Base-by-base conservation (phyloP, 345 rosid genomes). In the Salix exigua region DNA sequence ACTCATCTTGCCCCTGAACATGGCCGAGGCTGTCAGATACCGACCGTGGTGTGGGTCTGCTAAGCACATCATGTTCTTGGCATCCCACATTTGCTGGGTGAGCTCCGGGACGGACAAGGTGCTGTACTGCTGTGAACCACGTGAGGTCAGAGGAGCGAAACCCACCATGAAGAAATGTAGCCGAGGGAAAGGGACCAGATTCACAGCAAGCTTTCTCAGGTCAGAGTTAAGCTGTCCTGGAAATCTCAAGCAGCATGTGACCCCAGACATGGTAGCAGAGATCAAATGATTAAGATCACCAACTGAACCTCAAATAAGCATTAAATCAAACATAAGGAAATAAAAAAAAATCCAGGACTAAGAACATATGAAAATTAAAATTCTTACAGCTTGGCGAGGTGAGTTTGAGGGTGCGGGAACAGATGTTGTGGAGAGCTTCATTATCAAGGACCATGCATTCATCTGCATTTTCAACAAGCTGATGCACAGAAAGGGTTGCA, bases 181-280 rank as follows among this genome's bases (percentile, higher is more conserved):
- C 69, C 88, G 77, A 7, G 88, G 87, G 77, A 88, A 88, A 14
- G 86, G 90, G 75, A 88, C 86, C 30, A 88, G 85, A 75, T 88
- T 88, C 72, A 90, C 94, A 16, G 91, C 90, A 0, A 91, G 90
- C 72, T 91, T 91, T 31, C 96, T 86, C 0, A 89, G 86, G 77
- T 91, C 96, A 68, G 93, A 91, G 82, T 91, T 91, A 8, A 88
- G 78, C 76, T 89, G 93, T 7, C 92, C 93, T 21, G 96, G 91
- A 78, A 91, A 91, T 66, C 96, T 86, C 74, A 89, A 82, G 77
- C 96, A 89, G 78, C 93, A 91, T 19, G 91, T 91, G 30, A 89
- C 89, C 33, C 91, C 93, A 62, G 93, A 89, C 96, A 91, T 91
- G 16, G 92, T 91, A 16, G 89, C 89, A 69, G 91, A 91, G 35